These are phyloP conservation scores for Podospora australis DNA, from an alignment of 495 filamentous ascomycete species.

Conservation along the genomic window DNA sequence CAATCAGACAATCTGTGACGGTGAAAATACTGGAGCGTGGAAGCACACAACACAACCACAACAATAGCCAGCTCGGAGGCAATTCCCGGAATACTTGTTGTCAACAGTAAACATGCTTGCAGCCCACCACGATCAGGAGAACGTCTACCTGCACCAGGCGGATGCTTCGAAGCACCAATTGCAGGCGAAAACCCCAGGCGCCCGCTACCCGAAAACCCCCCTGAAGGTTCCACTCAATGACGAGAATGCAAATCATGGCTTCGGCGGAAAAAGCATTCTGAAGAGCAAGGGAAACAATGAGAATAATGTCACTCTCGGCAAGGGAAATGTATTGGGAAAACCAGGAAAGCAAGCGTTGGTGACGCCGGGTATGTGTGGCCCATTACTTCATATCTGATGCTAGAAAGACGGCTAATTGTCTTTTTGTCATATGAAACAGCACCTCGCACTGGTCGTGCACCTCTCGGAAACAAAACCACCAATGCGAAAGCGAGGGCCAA, in stretches of 20 bases:
- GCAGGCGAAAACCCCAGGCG: conserved; percentile 72
- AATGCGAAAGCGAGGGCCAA: conserved; percentile 78
- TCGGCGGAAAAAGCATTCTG: conserved; percentile 56
- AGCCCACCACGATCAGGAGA: conserved; percentile 76
- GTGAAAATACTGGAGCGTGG: neutral
- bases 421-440: conserved; percentile 41
- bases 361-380: conserved; percentile 55
- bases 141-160: conserved; percentile 67
- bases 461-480: conserved; percentile 88
- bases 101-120: conserved; percentile 58
- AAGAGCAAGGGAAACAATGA: conserved; percentile 55
- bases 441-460: conserved; percentile 61
- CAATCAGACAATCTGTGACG: too few species aligned
- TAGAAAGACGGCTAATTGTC: too few species aligned
- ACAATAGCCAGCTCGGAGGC: conserved; percentile 12
- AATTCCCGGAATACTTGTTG: conserved; percentile 4
- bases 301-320: conserved; percentile 54
- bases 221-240: conserved; percentile 79
- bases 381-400: too few species aligned
- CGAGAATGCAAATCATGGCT: conserved; percentile 63
- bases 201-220: conserved; percentile 73
- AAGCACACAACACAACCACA: neutral
- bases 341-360: conserved; percentile 50
- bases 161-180: conserved; percentile 71
- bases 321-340: conserved; percentile 47